Conservation (phyloP, 805 yeast species). For the Isabelozyma pseudorhagii region DNA sequence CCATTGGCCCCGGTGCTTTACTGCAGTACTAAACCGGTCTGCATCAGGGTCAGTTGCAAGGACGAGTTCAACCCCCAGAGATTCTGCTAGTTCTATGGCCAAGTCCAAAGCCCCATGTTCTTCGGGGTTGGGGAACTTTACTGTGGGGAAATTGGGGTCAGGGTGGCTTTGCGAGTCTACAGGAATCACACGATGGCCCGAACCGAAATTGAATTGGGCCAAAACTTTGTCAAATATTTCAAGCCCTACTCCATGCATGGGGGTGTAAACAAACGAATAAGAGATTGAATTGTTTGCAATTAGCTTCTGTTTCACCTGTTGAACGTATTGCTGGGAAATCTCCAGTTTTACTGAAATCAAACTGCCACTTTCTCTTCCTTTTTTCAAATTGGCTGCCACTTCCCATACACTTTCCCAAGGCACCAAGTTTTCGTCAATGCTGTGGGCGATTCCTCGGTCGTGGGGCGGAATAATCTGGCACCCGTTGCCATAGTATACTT, state of each 20-base stretch:
- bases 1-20: constrained; percentile 55
- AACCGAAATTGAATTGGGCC: constrained; percentile 30
- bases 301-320: constrained; percentile 22
- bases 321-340: constrained; percentile 40
- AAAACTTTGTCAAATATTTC: constrained; percentile 50
- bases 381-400: constrained; percentile 31
- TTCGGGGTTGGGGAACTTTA: constrained; percentile 91
- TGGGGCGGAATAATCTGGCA: constrained; percentile 96
- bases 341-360: constrained; percentile 42
- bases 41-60: constrained; percentile 97
- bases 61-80: constrained; percentile 48
- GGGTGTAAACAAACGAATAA: constrained; percentile 74
- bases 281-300: constrained; percentile 18
- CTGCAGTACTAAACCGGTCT: constrained; percentile 84
- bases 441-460: constrained; percentile 66
- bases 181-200: constrained; percentile 17
- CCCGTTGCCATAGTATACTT: constrained; percentile 90
- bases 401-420: constrained; percentile 60
- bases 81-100: constrained; percentile 63
- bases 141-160: constrained; percentile 85
- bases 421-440: constrained; percentile 56
- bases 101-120: constrained; percentile 85
- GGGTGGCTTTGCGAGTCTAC: constrained; percentile 70
- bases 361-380: constrained; percentile 16
- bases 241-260: constrained; percentile 93